A percentile compares a stretch with the other conserved stretches of the same genome.
Evolutionary conservation across 805 yeast genomes (phyloP).

Genomic region (Pichia paraexigua): DNA sequence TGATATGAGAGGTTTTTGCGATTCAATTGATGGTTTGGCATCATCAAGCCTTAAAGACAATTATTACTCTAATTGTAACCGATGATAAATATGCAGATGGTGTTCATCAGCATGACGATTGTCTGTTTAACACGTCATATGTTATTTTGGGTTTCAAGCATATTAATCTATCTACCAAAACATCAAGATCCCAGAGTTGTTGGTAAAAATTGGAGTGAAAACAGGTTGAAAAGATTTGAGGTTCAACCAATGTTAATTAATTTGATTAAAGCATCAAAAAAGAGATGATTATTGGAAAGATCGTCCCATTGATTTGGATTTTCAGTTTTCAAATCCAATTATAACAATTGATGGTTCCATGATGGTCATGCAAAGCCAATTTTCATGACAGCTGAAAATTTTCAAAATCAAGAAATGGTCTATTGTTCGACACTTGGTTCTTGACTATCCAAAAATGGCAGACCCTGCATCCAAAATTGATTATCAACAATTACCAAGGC

Average conservation of each 20-base stretch:
- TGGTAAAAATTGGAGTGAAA: slow-evolving; percentile 33
- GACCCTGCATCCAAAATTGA: slow-evolving; percentile 39
- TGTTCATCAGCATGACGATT: slow-evolving; percentile 43
- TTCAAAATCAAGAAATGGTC: slow-evolving; percentile 33
- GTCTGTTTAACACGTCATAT: slow-evolving; percentile 36
- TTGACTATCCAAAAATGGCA: slow-evolving; percentile 41
- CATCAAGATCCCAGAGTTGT: slow-evolving; percentile 39
- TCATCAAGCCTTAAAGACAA: slow-evolving; percentile 38
- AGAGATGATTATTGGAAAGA: slow-evolving; percentile 42
- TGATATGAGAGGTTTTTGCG: slow-evolving; percentile 40
- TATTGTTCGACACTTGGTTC: slow-evolving; percentile 42
- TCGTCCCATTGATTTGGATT: slow-evolving; percentile 38
- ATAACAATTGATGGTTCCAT: slow-evolving; percentile 39
- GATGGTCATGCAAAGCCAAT: slow-evolving; percentile 40
- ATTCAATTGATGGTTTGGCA: slow-evolving; percentile 37
- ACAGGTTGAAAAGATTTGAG: slow-evolving; percentile 34
- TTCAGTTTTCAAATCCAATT: slow-evolving; percentile 33
- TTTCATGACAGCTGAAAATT: slow-evolving; percentile 34
- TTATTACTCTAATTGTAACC: slow-evolving; percentile 38
- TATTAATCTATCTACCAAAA: slow-evolving; percentile 37
- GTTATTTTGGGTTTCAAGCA: slow-evolving; percentile 45
- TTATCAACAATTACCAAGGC: slow-evolving; percentile 35
- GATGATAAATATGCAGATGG: slow-evolving; percentile 42
- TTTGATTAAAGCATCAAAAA: slow-evolving; percentile 38
- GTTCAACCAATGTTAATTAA: slow-evolving; percentile 33